These are phyloP conservation scores for Geotrichum reessii DNA, from an alignment of 1,139 yeast species.

Conservation along the genomic window DNA sequence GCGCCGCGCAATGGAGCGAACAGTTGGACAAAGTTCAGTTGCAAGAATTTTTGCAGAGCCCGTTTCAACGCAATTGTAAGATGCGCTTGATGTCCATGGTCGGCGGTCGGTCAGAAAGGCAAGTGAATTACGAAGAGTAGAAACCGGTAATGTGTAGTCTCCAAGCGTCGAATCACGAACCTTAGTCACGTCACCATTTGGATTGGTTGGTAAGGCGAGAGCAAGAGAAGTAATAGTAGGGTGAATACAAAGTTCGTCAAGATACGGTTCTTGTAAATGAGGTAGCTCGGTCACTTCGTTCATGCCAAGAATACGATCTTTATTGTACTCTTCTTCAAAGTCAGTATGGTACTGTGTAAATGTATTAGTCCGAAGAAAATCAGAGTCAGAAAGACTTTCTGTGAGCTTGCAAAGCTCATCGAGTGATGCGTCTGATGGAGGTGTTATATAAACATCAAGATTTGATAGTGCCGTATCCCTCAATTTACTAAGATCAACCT, in stretches of 20 bases:
- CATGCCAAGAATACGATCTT: constrained; percentile 8
- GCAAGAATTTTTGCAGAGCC: neutral
- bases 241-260: constrained; percentile 8
- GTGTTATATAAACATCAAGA: neutral
- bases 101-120: neutral
- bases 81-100: neutral
- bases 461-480: neutral
- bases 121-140: neutral
- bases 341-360: neutral
- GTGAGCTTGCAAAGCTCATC: constrained; percentile 2
- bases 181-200: neutral
- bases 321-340: constrained; percentile 9
- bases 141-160: neutral
- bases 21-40: constrained; percentile 1
- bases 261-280: constrained; percentile 1
- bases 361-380: constrained; percentile 1
- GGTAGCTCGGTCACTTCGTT: constrained; percentile 4
- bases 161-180: neutral
- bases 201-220: neutral
- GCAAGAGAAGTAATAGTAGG: neutral
- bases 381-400: constrained; percentile 10
- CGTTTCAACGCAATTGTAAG: constrained; percentile 1
- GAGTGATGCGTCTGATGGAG: neutral
- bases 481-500: neutral
- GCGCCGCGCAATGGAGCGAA: constrained; percentile 3